Conservation (phyloP, 257 asterid species). For the Nyctanthes arbortristis region DNA sequence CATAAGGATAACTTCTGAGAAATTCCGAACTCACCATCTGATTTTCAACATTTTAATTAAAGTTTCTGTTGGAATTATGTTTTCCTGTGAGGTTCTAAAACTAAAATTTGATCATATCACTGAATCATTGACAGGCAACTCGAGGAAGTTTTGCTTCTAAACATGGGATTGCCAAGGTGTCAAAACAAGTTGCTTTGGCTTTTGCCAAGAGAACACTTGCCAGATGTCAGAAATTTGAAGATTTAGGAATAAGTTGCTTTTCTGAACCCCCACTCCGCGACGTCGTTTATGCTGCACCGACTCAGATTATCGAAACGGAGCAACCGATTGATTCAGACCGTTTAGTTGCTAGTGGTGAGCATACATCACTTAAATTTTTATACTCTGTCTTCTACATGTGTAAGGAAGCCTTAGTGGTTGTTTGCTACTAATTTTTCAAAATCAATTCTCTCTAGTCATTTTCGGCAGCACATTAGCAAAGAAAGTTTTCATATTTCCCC, state of each 20-base stretch:
- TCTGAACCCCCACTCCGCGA: constrained; percentile 68
- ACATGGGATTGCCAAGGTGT: constrained; percentile 76
- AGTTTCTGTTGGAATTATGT: constrained; percentile 8
- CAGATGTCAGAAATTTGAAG: constrained; percentile 72
- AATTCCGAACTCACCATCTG: neutral
- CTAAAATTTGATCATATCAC: constrained; percentile 15
- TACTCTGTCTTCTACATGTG: too few relatives aligned
- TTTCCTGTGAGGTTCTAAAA: constrained; percentile 13
- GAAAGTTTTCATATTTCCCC: too few relatives aligned
- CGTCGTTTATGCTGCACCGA: constrained; percentile 73
- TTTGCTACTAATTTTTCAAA: too few relatives aligned
- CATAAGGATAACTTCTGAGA: neutral
- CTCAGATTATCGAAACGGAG: constrained; percentile 56
- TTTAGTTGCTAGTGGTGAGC: constrained; percentile 39
- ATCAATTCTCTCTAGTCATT: too few relatives aligned
- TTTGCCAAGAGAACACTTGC: constrained; percentile 77
- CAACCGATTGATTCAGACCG: constrained; percentile 40
- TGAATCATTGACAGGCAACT: constrained; percentile 75
- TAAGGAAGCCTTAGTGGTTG: too few relatives aligned
- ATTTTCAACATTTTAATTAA: neutral
- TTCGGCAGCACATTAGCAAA: too few relatives aligned
- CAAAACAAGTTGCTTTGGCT: constrained; percentile 70
- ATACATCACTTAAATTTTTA: too few relatives aligned
- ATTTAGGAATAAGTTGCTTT: constrained; percentile 76
- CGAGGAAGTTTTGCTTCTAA: constrained; percentile 75